Percentiles rank a stretch among this genome's conserved stretches.
phyloP scores from a whole-genome alignment of 805 yeast species.

The Spathaspora hagerdaliae region DNA sequence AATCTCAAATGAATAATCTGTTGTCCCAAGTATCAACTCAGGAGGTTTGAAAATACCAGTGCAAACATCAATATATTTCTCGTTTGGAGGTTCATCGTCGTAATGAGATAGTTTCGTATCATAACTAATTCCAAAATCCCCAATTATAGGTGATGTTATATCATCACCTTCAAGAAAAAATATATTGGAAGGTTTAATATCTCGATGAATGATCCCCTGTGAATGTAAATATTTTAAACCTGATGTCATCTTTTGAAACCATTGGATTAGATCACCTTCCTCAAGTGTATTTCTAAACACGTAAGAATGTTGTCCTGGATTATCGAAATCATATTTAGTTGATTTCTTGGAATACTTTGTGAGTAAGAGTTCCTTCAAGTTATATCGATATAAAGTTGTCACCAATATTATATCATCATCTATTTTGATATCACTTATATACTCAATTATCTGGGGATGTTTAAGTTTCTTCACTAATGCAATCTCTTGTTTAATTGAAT shows the following conservation, averaged over 20 bases:
- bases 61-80: constrained; percentile 57
- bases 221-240: constrained; percentile 28
- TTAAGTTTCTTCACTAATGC: constrained; percentile 18
- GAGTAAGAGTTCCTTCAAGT: constrained; percentile 19
- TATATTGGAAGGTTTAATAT: constrained; percentile 36
- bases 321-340: constrained; percentile 21
- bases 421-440: constrained; percentile 16
- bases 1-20: constrained; percentile 48
- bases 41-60: constrained; percentile 73
- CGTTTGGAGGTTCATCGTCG: constrained; percentile 20
- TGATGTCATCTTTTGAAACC: constrained; percentile 11
- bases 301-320: constrained; percentile 12
- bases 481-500: constrained; percentile 30
- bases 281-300: constrained; percentile 1
- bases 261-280: neutral
- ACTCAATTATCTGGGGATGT: constrained; percentile 12
- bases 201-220: constrained; percentile 37
- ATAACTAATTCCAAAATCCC: constrained; percentile 63
- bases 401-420: constrained; percentile 33
- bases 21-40: constrained; percentile 61
- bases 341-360: constrained; percentile 14
- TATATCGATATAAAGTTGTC: constrained; percentile 25
- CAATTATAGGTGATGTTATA: constrained; percentile 31
- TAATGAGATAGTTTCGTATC: constrained; percentile 10
- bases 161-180: constrained; percentile 18